Evolutionary conservation across 106 monocot genomes (phyloP), one percentile per base, ranked within the genome.

Genomic region (Acorus gramineus): DNA sequence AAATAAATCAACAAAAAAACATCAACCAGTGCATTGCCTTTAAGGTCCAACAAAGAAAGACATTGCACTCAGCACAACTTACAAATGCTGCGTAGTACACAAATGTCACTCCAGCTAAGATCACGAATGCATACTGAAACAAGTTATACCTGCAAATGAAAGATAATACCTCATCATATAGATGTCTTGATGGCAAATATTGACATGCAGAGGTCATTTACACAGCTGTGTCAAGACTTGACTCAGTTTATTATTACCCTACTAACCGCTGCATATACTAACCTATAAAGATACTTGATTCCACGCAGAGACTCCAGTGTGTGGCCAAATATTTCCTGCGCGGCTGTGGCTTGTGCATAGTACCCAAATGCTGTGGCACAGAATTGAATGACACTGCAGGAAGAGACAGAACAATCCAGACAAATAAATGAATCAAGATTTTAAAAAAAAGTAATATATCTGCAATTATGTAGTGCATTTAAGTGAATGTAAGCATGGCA

Each of bases 251-350:
- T 28, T 28, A 58, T 6, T 42, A 12, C 3, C 4, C 14, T 3
- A n/a, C 14, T 42, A 28, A 28, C 28, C 28, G 28, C 28, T 28
- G 28, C 13, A 9, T 2, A 3, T 28, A 77, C 98, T 88, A 48
- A 98, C 98, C 89, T 98, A 74, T 89, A 98, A 8, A 98, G 85
- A 67, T 98, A 98, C 61, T 98, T 98, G 43, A 98, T 92, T 69
- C 98, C 98, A 62, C 92, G 88, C 43, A 98, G 81, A 67, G 98
- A 98, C 52, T 98, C 66, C 59, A 98, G 49, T 3, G 91, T 98
- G 78, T 98, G 98, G 54, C 98, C 98, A 71, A 98, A 98, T 71
- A 98, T 98, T 72, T 98, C 92, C 64, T 92, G 85, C 45, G 98
- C 98, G 51, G 98, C 92, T 50, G 98, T 98, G 55, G 98, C 91